Evolutionary conservation across 352 stramenopile species (phyloP), one percentile per base, ranked within the genome.

Genomic region (Pythium sp.): DNA sequence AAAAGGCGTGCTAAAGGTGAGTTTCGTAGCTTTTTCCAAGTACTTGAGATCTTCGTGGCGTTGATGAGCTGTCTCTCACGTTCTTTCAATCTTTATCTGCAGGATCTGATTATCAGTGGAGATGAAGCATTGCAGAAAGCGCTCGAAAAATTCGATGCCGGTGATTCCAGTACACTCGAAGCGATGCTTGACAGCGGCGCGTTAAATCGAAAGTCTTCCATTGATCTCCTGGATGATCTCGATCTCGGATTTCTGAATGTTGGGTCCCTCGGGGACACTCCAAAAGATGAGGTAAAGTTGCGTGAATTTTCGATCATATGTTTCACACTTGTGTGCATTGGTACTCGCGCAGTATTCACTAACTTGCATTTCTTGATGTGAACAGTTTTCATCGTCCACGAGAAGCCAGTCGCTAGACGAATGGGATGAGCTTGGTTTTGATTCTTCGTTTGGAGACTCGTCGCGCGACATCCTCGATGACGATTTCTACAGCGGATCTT

Each of bases 41-140:
- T 18, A 18, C 20, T 18, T 26, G 5, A 20, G n/a, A 0, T 34
- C 18, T 12, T 49, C 12, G 6, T 20, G 46, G 53, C 26, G 28
- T 15, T 64, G 43, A 26, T 47, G 41, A 49, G 2, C 36, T 12
- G 46, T 68, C 53, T 47, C 55, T 46, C 43, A 20, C 18, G 51
- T 12, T 67, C 53, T 53, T 64, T 64, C 18, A 4, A 30, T 60
- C 54, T 62, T 11, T 18, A 49, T 20, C 26, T 34, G 7, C 60
- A 92, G 83, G 90, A 97, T 68, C 69, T 97, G 41, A 97, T 97
- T 72, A 97, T 97, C 62, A 96, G 89, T 56, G 91, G 91, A 58
- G 91, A 97, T 59, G 86, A 94, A 70, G 86, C 91, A 57, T 70
- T 97, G 69, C 91, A 96, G 62, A 90, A 93, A 67, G 91, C 90